Evolutionary conservation across 176 grass and related monocot species (phyloP), one percentile per base, ranked within the genome.

Genomic region (Carex kokanica): DNA sequence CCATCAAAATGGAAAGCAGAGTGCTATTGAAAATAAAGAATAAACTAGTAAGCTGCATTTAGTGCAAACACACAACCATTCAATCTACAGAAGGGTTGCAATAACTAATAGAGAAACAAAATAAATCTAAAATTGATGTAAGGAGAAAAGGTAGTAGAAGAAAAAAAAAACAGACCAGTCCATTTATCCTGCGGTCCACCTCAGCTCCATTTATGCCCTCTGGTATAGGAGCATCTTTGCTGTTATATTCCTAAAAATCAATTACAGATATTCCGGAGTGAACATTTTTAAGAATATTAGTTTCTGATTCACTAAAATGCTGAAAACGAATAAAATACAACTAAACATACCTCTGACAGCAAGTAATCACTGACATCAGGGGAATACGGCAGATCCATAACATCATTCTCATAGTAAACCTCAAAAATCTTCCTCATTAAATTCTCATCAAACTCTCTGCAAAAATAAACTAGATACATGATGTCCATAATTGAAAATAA

Each of bases 311-410:
- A 75, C 18, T 75, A 27, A 75, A 56, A 78, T 78, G 43, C 21
- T 27, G 25, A 52, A 51, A 86, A 21, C 32, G 10, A 49, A 60
- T 84, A 78, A 12, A 56, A 55, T 9, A 27, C 11, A 80, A 52
- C 0, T 43, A 51, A 68, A 31, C 67, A 64, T 86, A 93, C 93
- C 93, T 95, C 97, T 0, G 70, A 90, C 62, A 92, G 81, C 82
- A 99, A 90, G 81, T 93, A 99, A 87, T 99, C 88, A 40, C 91
- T 83, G 11, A 95, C 93, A 89, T 99, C 93, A 85, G 97, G 97
- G 74, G 91, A 89, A 86, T 92, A 92, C 80, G 97, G 93, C 82
- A 99, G 86, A 89, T 99, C 93, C 47, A 86, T 18, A 80, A 93
- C 87, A 61, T 93, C 97, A 92, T 90, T 93, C 90, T 99, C 97